Conservation (phyloP, 2,329 filamentous ascomycete species). For the Phyllosticta citriasiana region DNA sequence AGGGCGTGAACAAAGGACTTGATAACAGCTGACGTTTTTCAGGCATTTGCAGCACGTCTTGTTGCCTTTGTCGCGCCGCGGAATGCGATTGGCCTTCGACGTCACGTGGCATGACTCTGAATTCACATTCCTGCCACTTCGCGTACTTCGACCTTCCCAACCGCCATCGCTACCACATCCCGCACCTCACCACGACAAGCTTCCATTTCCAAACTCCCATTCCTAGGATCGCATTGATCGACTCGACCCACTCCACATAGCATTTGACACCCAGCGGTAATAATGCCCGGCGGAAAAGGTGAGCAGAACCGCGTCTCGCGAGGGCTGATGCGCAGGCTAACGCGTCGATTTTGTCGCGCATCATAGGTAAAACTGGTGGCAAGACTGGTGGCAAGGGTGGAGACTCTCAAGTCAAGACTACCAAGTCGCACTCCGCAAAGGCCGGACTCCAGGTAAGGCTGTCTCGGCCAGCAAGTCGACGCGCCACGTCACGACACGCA, state of each 20-base stretch:
- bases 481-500: conserved; percentile 10
- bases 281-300: conserved; percentile 83
- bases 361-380: conserved; percentile 54
- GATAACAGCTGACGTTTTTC: neutral
- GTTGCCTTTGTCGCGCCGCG: neutral
- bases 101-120: conserved; percentile 9
- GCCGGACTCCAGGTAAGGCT: conserved; percentile 84
- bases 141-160: neutral
- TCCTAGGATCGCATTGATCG: conserved; percentile 1
- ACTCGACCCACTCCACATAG: neutral
- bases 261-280: conserved; percentile 1
- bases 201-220: neutral
- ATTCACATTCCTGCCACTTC: neutral
- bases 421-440: conserved; percentile 88
- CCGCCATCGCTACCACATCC: conserved; percentile 5
- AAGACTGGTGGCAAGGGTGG: conserved; percentile 76
- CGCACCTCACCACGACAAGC: conserved; percentile 1
- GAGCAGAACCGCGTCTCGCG: conserved; percentile 35
- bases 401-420: conserved; percentile 68
- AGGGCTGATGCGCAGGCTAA: conserved; percentile 18
- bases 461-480: neutral
- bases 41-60: neutral
- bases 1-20: neutral
- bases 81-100: neutral
- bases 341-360: conserved; percentile 12